Evolutionary conservation across 1,284 basidiomycete genomes (phyloP), one percentile per base, ranked within the genome.

Genomic region (Microbotryomycetes sp.): DNA sequence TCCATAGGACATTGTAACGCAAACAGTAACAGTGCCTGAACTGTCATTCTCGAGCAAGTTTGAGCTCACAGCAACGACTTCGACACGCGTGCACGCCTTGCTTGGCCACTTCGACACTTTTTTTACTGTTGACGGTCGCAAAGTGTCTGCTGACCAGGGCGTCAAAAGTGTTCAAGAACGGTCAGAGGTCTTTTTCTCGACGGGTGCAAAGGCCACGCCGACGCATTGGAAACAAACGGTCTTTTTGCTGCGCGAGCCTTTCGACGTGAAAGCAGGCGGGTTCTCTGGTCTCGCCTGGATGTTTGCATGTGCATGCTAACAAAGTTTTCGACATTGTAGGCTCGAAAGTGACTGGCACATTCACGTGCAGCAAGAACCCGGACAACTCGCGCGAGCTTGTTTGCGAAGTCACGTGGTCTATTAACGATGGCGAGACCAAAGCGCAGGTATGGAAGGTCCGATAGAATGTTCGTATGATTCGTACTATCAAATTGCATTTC

Each of bases 211-310:
- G 70, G 89, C 88, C 65, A 83, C 85, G 52, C 85, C 88, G 24
- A 98, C 94, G n/a, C 94, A 98, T 75, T 98, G 94, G 94, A 94
- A 94, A 75, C 94, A 98, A 74, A 93, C 93, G 0, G 72, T 92
- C 13, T 96, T 98, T 75, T 77, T 97, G 66, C 79, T 98, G 64
- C 81, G 83, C 58, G 83, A 91, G 55, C 88, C 91, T 0, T 82
- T 97, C 62, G 72, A 75, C 26, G 85, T 88, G 0, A 78, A 81
- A 7, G 82, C 87, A 74, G 91, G 91, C 86, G 60, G 56, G 81
- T 74, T 3, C 16, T 27, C 21, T 13, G 46, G 27, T 55, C 24
- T 24, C 29, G 16, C 48, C 46, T 24, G 18, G 41, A 28, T 54
- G 66, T 31, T 46, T 18, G 54, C 5, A 29, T 23, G 28, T n/a